A percentile compares a stretch with the other conserved stretches of the same genome.
phyloP scores from a whole-genome alignment of 2,329 filamentous ascomycete genomes.

The Trichoderma sp. region DNA sequence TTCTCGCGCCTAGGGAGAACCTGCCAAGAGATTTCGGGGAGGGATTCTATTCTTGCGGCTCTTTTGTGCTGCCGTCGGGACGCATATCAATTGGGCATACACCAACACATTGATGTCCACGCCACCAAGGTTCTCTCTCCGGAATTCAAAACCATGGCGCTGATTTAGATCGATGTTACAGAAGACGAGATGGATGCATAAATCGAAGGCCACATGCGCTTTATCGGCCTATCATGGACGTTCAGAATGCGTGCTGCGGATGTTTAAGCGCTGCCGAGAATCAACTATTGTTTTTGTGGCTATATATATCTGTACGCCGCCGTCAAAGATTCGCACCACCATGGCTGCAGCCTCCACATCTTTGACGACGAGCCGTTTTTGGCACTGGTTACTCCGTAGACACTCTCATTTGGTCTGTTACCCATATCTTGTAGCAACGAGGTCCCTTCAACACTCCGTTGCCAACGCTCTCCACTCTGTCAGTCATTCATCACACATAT shows the following conservation, averaged over 20 bases:
- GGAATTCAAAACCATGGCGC: background rate
- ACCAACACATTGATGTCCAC: background rate
- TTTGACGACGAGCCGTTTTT: background rate
- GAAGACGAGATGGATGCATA: background rate
- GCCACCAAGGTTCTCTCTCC: background rate
- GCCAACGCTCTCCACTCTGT: background rate
- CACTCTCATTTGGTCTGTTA: background rate
- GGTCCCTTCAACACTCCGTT: background rate
- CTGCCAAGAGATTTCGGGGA: background rate
- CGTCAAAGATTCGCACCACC: constrained; percentile 13
- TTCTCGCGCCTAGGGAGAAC: background rate
- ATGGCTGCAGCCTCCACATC: constrained; percentile 27
- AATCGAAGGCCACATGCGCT: background rate
- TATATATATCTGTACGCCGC: background rate
- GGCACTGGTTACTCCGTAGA: too few species aligned
- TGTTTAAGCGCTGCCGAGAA: background rate
- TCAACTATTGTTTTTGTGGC: background rate
- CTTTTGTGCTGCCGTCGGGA: background rate
- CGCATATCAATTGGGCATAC: background rate
- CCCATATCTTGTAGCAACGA: background rate
- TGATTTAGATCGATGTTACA: background rate
- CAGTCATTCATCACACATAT: background rate
- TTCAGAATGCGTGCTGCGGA: too few species aligned
- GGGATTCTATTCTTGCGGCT: background rate
- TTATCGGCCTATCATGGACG: background rate